Conservation (phyloP, 2,329 filamentous ascomycete species). For the Ophiosphaerella narmari region DNA sequence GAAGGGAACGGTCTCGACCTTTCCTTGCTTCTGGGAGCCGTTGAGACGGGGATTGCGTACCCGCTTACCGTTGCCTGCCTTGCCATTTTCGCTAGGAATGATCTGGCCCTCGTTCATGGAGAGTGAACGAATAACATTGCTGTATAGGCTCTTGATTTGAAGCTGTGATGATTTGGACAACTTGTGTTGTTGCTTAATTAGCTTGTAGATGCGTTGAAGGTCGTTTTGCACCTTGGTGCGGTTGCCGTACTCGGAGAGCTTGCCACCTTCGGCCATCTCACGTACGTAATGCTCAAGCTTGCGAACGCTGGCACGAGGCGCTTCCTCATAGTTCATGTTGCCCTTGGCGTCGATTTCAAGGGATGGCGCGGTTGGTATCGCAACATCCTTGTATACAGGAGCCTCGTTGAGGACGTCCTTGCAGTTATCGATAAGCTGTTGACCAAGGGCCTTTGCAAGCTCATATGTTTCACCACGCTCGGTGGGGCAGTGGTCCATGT, state of each 20-base stretch:
- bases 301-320: conserved; percentile 82
- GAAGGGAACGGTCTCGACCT: conserved; percentile 97
- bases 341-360: conserved; percentile 92
- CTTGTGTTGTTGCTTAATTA: conserved; percentile 98
- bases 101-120: conserved; percentile 99
- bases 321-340: conserved; percentile 89
- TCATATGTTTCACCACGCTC: conserved; percentile 97
- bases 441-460: conserved; percentile 92
- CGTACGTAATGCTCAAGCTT: conserved; percentile 98
- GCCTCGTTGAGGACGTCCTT: conserved; percentile 83
- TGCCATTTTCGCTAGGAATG: conserved; percentile 82
- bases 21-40: conserved; percentile 71
- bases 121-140: conserved; percentile 89
- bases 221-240: conserved; percentile 98
- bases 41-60: conserved; percentile 58
- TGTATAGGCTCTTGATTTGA: conserved; percentile 94
- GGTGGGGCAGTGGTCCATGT: conserved; percentile 97
- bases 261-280: conserved; percentile 97
- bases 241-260: conserved; percentile 98
- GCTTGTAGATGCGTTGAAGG: conserved; percentile 91
- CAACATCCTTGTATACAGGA: conserved; percentile 95
- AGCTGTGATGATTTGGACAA: conserved; percentile 94
- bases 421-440: conserved; percentile 96
- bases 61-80: conserved; percentile 63
- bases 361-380: conserved; percentile 85